These are phyloP conservation scores for Auxenochlorella protothecoides DNA, from an alignment of 139 green algal species.

Conservation along the genomic window DNA sequence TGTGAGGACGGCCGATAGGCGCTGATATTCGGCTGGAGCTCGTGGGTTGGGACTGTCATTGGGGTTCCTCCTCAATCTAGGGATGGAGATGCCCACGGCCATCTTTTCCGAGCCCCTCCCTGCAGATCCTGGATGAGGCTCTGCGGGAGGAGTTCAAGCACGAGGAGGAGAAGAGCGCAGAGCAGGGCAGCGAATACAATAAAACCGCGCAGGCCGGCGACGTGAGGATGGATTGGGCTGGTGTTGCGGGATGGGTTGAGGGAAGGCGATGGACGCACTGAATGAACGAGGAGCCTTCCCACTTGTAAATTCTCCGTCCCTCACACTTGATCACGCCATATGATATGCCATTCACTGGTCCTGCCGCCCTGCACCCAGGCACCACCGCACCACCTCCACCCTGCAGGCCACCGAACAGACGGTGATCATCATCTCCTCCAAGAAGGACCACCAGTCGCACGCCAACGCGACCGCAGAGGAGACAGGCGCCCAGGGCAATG, in stretches of 20 bases:
- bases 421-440: conserved; percentile 50
- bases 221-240: conserved; percentile 8
- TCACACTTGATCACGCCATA: background rate
- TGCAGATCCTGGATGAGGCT: conserved; percentile 45
- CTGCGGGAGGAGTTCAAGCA: conserved; percentile 57
- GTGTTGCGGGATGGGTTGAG: background rate
- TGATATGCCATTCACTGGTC: background rate
- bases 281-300: background rate
- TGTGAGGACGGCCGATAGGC: background rate
- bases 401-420: conserved; percentile 47
- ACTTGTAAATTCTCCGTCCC: background rate
- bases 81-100: too few relatives aligned
- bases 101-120: too few relatives aligned
- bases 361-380: background rate
- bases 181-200: conserved; percentile 49
- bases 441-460: conserved; percentile 20
- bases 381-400: background rate
- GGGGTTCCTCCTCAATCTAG: too few relatives aligned
- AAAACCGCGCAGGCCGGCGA: conserved; percentile 38
- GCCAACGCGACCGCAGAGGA: conserved; percentile 17
- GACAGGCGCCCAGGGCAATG: too few relatives aligned
- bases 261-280: too few relatives aligned
- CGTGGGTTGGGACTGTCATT: too few relatives aligned
- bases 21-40: too few relatives aligned
- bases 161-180: conserved; percentile 29